A percentile compares a stretch with the other conserved stretches of the same genome.
phyloP scores from a whole-genome alignment of 2,329 filamentous ascomycete species.

The Sarocladium oryzae region DNA sequence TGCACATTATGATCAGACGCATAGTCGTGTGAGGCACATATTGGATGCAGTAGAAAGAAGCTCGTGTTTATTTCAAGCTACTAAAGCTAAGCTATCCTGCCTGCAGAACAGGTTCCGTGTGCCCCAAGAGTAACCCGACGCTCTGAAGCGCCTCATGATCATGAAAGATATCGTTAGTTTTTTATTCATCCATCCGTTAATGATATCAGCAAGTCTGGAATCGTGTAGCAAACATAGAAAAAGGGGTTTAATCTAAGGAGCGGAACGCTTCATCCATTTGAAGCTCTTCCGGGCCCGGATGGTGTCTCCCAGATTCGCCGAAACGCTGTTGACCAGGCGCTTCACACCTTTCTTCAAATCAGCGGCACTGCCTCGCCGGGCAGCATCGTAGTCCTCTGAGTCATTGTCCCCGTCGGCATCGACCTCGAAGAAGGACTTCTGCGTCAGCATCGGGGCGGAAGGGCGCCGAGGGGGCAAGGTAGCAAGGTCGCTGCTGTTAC shows the following conservation, averaged over 20 bases:
- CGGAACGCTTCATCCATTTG: background rate
- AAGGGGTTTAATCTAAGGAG: background rate
- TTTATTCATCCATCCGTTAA: too few relatives aligned
- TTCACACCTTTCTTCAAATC: slow-evolving; percentile 2
- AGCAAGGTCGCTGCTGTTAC: background rate
- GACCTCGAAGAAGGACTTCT: slow-evolving; percentile 2
- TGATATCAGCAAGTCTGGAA: too few relatives aligned
- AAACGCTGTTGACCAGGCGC: slow-evolving; percentile 5
- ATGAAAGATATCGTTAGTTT: background rate
- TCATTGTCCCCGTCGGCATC: background rate
- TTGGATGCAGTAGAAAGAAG: background rate
- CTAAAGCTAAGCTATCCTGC: background rate
- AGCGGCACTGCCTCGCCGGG: background rate
- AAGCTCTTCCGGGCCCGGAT: background rate
- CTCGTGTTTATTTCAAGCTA: background rate
- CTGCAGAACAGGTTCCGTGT: background rate
- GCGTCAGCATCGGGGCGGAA: background rate
- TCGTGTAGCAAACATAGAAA: background rate
- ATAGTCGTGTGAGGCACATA: too few relatives aligned
- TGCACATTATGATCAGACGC: too few relatives aligned
- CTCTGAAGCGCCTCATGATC: background rate
- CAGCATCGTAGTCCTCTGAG: background rate
- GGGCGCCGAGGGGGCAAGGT: background rate
- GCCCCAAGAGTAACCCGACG: too few relatives aligned
- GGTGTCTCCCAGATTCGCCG: slow-evolving; percentile 1